Evolutionary conservation across 306 rosid species (phyloP), one percentile per base, ranked within the genome.

Genomic region (Dryas octopetala): DNA sequence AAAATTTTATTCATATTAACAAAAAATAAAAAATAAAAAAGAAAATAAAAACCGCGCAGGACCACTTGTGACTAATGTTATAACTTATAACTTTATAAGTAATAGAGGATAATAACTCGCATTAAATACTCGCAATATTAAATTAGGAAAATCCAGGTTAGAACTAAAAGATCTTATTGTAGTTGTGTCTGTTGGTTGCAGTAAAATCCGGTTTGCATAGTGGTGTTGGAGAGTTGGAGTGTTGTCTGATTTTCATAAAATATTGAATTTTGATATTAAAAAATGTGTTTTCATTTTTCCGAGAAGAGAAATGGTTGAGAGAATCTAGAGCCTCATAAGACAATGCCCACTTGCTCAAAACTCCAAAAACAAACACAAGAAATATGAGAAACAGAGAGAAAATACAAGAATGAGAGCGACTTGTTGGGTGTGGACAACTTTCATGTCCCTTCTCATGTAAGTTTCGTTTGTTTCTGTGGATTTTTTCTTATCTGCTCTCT

Each of bases 401-500:
- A 75, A 81, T 32, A 82, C 74, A 81, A 79, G 85, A 74, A 81
- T 55, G 85, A 76, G 58, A 51, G 74, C 71, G 78, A 78, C 63
- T 32, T 28, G n/a, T 50, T 68, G 68, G 81, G 78, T 83, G 80
- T 63, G 75, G 85, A 78, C 85, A 78, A 83, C 80, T 85, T 76
- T 80, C 81, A 83, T 87, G 82, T 87, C 85, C 68, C 92, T 84
- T 87, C 85, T 69, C 76, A 81, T 83, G 86, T 81, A 86, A 88
- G 86, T 74, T 83, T 89, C 82, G 81, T 82, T 80, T 65, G 74
- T 75, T 85, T 78, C 72, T 65, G 78, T 77, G 78, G 77, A 76
- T 76, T 87, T 86, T 32, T 74, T 72, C 57, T 85, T 70, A 67
- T 77, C 77, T 78, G 82, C 75, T 80, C 61, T 74, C 49, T 76